phyloP scores from a whole-genome alignment of 2,329 filamentous ascomycete species.

The Aspergillus aculeatinus region DNA sequence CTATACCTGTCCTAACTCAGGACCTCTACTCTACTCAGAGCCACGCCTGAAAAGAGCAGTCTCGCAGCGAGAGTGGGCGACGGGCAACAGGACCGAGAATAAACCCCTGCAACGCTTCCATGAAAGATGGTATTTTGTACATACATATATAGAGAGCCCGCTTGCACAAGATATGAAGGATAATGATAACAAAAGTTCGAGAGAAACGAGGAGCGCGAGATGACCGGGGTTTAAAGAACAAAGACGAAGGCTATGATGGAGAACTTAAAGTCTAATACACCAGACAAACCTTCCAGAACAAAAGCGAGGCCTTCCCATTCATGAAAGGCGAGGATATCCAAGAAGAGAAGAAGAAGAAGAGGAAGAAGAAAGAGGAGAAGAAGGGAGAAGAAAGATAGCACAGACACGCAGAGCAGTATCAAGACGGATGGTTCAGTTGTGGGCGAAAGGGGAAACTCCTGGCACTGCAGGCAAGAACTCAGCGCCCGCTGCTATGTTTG shows the following conservation, averaged over 20 bases:
- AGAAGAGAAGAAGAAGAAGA: conserved; percentile 10
- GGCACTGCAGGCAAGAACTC: conserved; percentile 3
- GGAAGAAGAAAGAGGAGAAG: conserved; percentile 14
- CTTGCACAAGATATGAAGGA: neutral
- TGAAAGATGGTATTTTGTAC: conserved; percentile 13
- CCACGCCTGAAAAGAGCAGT: neutral
- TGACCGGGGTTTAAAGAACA: neutral
- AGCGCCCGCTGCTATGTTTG: conserved; percentile 30
- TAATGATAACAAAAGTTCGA: neutral
- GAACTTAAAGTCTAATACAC: conserved; percentile 24
- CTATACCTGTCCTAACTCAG: no score
- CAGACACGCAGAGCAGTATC: conserved; percentile 7
- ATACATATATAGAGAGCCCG: conserved; percentile 5
- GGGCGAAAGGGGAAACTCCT: neutral
- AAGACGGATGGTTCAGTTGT: neutral
- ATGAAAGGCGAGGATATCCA: conserved; percentile 32
- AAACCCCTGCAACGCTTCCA: conserved; percentile 2
- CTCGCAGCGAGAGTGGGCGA: neutral
- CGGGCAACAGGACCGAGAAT: neutral
- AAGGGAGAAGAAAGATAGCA: neutral
- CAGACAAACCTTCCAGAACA: conserved; percentile 17
- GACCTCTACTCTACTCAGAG: neutral
- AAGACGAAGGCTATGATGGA: conserved; percentile 11
- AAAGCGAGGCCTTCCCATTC: conserved; percentile 19
- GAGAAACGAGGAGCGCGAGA: neutral